Base-by-base conservation (phyloP, 225 moss, liverwort and hornwort species). In the Asterella californica region DNA sequence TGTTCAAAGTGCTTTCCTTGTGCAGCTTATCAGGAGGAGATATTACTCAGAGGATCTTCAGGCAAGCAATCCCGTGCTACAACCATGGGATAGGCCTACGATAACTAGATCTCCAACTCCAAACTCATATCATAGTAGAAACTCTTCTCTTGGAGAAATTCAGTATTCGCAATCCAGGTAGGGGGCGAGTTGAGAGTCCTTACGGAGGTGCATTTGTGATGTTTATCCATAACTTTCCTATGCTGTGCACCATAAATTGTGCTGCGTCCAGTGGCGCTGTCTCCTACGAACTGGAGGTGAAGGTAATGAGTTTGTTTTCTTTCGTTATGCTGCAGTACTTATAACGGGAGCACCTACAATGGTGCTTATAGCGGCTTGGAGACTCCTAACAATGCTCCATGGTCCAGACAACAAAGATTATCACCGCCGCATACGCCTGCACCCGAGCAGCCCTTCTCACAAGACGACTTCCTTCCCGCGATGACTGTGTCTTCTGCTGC, bases 1-100 rank as follows among this genome's bases (percentile, higher is more conserved):
- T 47, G n/a, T 37, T 65, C 15, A 45, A 6, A 52, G 2, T 55
- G 27, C 59, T 52, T 36, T 34, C 48, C 21, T 30, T 27, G 63
- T 72, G 72, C 81, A 84, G 84, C 77, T 87, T 76, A 84, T 87
- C 65, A 82, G 84, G 76, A 82, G 84, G 62, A 87, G 84, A 70
- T 87, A 87, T 50, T 87, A 87, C 50, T 77, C 87, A 6, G 84
- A 87, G 75, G 87, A 87, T 21, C 42, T 82, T 74, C 74, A 70
- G 69, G 52, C 84, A 24, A 76, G 76, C 45, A 80, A 53, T 50
- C 42, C 84, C 49, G 11, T 67, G 37, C 72, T 70, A 34, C 79
- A 50, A 69, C 55, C 67, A 52, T 84, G 84, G 84, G 78, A 84
- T 80, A 78, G 65, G 59, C 76, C 74, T 1, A 74, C 50, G 66